Evolutionary conservation across 208 protist genomes (phyloP), one percentile per base, ranked within the genome.

Genomic region (Acanthamoeba castellanii): DNA sequence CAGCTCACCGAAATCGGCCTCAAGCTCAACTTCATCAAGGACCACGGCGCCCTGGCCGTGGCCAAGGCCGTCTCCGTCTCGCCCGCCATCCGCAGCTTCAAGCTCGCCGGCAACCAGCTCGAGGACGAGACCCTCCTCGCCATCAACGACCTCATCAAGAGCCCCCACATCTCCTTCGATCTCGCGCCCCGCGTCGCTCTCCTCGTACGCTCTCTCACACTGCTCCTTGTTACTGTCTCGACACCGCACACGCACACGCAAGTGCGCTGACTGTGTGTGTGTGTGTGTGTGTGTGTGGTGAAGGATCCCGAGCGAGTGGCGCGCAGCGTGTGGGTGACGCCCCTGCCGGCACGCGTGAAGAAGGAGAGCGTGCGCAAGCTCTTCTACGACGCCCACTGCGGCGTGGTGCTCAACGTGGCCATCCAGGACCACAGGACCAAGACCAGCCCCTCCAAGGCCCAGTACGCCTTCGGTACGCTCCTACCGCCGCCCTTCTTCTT

Each of bases 351-450:
- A 11, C 42, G 55, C 52, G 72, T 94, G 61, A 94, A 76, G 68
- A 84, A 94, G 72, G 90, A 94, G 90, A 68, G 50, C 52, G 70
- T 94, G 50, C 42, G 68, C 27, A 94, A 94, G 72, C 45, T 94
- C 27, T 94, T 94, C 72, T 94, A 94, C 90, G 90, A 94, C 50
- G 55, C 61, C 25, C 64, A 94, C 52, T 94, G 90, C 47, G 90
- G 90, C 70, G 90, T 94, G 27, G 90, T 94, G 34, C 85, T 92
- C 85, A 92, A 92, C 61, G 85, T 92, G 59, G 14, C 59, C 85
- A 92, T 92, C 61, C 85, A 92, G 52, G 85, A 92, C 85, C 85
- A 92, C 85, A 92, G 74, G 85, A 66, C 59, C 59, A 92, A 92
- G 85, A 52, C 85, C 61, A 55, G 16, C 57, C 20, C 34, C 85